These are phyloP conservation scores for Metarhizium anisopliae DNA, from an alignment of 2,329 filamentous ascomycete species.

Conservation along the genomic window DNA sequence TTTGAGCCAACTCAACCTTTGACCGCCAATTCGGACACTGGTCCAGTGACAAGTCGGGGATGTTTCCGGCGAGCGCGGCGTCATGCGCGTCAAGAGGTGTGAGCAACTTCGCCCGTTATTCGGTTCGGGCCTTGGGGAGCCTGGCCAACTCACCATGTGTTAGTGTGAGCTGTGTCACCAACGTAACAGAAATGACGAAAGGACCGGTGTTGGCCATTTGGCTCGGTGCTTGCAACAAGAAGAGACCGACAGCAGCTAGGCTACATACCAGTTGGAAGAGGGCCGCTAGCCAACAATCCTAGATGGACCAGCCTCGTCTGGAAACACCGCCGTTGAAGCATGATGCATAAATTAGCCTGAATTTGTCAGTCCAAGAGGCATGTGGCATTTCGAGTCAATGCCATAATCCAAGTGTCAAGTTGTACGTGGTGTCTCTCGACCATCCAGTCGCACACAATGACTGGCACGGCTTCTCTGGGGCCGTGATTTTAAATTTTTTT, in stretches of 20 bases:
- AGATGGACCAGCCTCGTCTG: conserved; percentile 4
- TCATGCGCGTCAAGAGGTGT: conserved; percentile 5
- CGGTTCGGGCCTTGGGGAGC: conserved; percentile 4
- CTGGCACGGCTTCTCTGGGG: not conserved
- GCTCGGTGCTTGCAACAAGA: not conserved
- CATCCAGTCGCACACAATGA: not conserved
- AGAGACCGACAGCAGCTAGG: not conserved
- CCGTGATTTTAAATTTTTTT: not conserved
- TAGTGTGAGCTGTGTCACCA: conserved; percentile 1
- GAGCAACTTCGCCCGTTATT: conserved; percentile 1
- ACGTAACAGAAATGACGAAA: not conserved
- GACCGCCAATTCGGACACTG: conserved; percentile 10
- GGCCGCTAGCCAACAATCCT: not conserved
- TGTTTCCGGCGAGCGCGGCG: conserved; percentile 5
- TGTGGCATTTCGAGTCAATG: not conserved
- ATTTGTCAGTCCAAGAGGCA: not conserved
- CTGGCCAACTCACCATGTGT: not conserved
- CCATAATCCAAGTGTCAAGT: not conserved
- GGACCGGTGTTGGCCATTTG: not conserved
- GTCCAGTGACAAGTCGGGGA: conserved; percentile 4
- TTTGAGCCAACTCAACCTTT: conserved; percentile 1
- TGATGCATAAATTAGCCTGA: conserved; percentile 1
- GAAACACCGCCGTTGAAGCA: not conserved
- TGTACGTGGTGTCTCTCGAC: not conserved
- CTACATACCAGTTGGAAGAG: not conserved